Evolutionary conservation across 805 yeast species (phyloP), one percentile per base, ranked within the genome.

Genomic region (Zygotorulaspora sp.): DNA sequence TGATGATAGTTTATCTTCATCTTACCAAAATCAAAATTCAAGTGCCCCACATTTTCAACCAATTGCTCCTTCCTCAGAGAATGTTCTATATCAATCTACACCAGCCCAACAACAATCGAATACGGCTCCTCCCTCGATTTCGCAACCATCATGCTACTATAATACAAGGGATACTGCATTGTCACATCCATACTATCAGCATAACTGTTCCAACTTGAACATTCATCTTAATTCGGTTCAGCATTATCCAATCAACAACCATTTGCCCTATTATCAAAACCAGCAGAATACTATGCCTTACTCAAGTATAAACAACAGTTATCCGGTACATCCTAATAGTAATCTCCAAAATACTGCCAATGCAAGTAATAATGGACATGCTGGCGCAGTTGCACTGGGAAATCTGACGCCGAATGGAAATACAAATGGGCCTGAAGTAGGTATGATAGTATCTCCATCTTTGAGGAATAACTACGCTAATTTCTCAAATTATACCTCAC

Each of bases 401-500:
- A n/a, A n/a, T n/a, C n/a, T n/a, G n/a, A 15, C 16, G n/a, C 10
- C 14, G 16, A 30, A 30, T 30, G 20, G 24, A 12, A 20, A 30
- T 30, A 14, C 24, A 12, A 14, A 14, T 26, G 30, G 30, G 4
- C 11, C n/a, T 26, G 30, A 26, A n/a, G 10, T 26, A 14, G 30
- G 30, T 10, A 17, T 26, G 8, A 26, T 26, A 8, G 14, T 26
- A 17, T 26, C 30, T 10, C 30, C 30, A n/a, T 26, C 30, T 6
- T 12, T 26, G 30, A 26, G 33, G n/a, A 17, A n/a, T 13, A 22
- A 11, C 5, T 32, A 32, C 14, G 25, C 35, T 12, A 22, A 19
- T 32, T 32, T 32, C 11, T 32, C 42, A 15, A 38, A 38, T 19
- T 38, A 38, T 27, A 38, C 42, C 11, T 38, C 42, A 5, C 42